Evolutionary conservation across 1,139 yeast species (phyloP), one percentile per base, ranked within the genome.

Genomic region (Debaryomyces udenii): DNA sequence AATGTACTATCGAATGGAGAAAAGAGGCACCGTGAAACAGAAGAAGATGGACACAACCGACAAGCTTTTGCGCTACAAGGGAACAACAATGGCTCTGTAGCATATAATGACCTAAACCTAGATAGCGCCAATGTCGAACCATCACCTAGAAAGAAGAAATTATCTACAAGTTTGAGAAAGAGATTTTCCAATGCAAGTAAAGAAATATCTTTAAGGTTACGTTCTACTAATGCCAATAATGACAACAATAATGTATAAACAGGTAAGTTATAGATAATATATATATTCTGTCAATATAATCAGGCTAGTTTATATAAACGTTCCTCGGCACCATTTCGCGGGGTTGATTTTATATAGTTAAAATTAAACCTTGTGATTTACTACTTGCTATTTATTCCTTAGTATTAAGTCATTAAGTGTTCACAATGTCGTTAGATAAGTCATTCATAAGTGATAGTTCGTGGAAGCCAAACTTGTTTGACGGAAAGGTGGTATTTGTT

Each of bases 401-500:
- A n/a, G n/a, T n/a, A n/a, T n/a, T n/a, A n/a, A n/a, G n/a, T n/a
- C n/a, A n/a, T n/a, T n/a, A 30, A 20, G n/a, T 24, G 16, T 4
- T 10, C 20, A 35, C 23, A 13, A 47, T 45, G 50, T 38, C 28
- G 32, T 53, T 64, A 48, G 63, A 61, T 46, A 57, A 53, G 51
- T 51, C 64, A 6, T 66, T 51, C 41, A 51, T 65, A 11, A 47
- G 50, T 13, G 51, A 52, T 33, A 46, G 66, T 13, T 39, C 55
- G 6, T 70, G 74, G 74, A 83, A 81, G 51, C 76, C 81, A 1
- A 83, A 78, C 49, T 54, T 89, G 28, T 89, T 89, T 66, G 70
- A 78, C 42, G 94, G 87, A 20, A 90, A 89, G 61, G 96, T 88
- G 1, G 95, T 81, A 9, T 86, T 90, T 54, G 86, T 90, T 40